Percentiles rank a stretch among this genome's conserved stretches.
Evolutionary conservation across 257 asterid genomes (phyloP).

Genomic region (Solanum etuberosum): DNA sequence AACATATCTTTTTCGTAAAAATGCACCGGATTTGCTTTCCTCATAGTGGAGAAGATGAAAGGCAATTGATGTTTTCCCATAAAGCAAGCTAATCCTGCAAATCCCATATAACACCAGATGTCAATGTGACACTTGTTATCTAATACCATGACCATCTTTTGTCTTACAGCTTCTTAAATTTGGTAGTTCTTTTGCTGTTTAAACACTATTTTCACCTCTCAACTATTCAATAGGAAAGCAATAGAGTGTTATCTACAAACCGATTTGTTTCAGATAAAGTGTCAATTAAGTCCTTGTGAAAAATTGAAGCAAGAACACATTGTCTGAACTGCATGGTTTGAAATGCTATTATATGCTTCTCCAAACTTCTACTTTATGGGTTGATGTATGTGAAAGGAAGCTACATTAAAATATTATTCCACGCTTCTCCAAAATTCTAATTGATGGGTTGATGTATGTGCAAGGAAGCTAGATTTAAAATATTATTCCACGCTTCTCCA

Average conservation of each 20-base stretch:
- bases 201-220: not conserved
- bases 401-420: not conserved
- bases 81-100: not conserved
- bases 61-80: not conserved
- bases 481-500: not conserved
- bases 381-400: not conserved
- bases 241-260: not conserved
- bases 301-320: not conserved
- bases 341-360: conserved; percentile 4
- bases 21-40: not conserved
- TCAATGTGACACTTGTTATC: not conserved
- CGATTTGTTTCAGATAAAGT: not conserved
- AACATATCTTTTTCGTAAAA: not conserved
- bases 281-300: not conserved
- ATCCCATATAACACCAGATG: not conserved
- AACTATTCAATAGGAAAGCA: not conserved
- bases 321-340: not conserved
- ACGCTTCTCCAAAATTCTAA: not conserved
- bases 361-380: not conserved
- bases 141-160: not conserved
- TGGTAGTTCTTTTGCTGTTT: not conserved
- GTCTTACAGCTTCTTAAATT: not conserved
- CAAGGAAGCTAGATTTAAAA: not conserved
- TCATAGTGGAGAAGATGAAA: not conserved
- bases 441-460: not conserved